A percentile compares a stretch with the other conserved stretches of the same genome.
Evolutionary conservation across 768 basidiomycete species (phyloP).

Genomic region (Russula compacta): DNA sequence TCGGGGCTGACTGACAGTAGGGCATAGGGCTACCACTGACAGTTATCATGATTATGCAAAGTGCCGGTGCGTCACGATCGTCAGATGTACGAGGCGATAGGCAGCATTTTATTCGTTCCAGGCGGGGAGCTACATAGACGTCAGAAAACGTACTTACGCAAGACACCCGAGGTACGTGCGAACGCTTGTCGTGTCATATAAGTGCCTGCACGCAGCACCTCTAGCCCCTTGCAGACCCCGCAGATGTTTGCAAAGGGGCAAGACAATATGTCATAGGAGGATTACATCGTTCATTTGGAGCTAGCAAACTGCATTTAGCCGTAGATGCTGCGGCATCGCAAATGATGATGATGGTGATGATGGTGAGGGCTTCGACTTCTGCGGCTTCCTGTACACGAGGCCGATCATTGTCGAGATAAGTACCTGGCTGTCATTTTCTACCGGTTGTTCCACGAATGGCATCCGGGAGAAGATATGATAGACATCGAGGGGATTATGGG

Average conservation of each 20-base stretch:
- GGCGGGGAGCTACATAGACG: background rate
- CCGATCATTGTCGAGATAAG: slow-evolving; percentile 14
- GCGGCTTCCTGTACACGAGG: slow-evolving; percentile 9
- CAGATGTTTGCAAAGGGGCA: background rate
- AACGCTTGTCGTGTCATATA: background rate
- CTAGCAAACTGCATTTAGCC: background rate
- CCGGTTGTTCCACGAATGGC: slow-evolving; percentile 3
- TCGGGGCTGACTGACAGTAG: slow-evolving; percentile 1
- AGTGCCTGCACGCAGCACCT: background rate
- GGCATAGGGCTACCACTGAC: slow-evolving; percentile 9
- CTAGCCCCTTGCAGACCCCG: background rate
- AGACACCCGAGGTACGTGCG: slow-evolving; percentile 1
- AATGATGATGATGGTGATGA: background rate
- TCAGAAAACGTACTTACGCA: background rate
- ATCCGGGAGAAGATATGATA: slow-evolving; percentile 1
- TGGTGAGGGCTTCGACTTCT: background rate
- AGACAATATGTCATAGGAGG: slow-evolving; percentile 1
- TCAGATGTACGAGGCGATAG: background rate
- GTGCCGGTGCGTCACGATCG: background rate
- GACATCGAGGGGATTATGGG: background rate
- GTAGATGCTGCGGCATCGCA: slow-evolving; percentile 4
- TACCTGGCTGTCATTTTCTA: slow-evolving; percentile 1
- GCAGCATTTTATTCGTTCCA: background rate
- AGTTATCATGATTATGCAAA: background rate
- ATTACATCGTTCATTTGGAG: background rate